A percentile compares a stretch with the other conserved stretches of the same genome.
Conservation (phyloP, 768 basidiomycete genomes). For the Lactifluus echinatus region DNA sequence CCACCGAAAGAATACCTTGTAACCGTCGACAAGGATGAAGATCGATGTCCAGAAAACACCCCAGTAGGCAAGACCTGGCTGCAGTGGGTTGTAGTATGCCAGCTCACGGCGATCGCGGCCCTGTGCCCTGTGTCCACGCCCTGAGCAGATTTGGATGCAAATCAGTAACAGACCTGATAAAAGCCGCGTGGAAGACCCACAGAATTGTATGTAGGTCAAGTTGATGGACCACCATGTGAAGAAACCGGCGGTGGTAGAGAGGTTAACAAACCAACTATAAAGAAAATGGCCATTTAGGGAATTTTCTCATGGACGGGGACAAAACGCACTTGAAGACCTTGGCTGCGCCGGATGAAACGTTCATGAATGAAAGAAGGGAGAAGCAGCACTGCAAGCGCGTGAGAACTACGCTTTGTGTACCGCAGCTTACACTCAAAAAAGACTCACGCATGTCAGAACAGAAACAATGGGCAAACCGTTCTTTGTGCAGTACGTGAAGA, state of each 20-base stretch:
- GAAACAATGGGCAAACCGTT: constrained; percentile 42
- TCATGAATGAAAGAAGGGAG: constrained; percentile 54
- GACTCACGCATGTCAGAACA: constrained; percentile 26
- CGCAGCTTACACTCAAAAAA: not conserved
- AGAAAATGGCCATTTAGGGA: not conserved
- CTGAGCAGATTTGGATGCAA: no score
- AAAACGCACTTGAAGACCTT: constrained; percentile 47
- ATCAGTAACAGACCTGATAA: no score
- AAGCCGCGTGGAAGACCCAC: no score
- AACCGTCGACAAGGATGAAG: constrained; percentile 51
- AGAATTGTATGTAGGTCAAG: no score
- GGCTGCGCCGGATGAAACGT: constrained; percentile 42
- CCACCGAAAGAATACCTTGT: constrained; percentile 57
- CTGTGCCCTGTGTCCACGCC: constrained; percentile 32
- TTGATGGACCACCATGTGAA: no score
- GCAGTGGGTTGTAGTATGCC: constrained; percentile 50
- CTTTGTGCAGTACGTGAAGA: constrained; percentile 41
- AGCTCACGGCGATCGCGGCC: constrained; percentile 55
- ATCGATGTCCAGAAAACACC: constrained; percentile 55
- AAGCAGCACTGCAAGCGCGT: constrained; percentile 30
- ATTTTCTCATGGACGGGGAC: not conserved
- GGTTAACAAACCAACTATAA: constrained; percentile 56
- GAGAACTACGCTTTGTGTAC: not conserved
- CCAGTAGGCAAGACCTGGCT: constrained; percentile 65
- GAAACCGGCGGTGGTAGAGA: constrained; percentile 49